Conservation (phyloP, 345 rosid species). For the Melastoma malabathricum region DNA sequence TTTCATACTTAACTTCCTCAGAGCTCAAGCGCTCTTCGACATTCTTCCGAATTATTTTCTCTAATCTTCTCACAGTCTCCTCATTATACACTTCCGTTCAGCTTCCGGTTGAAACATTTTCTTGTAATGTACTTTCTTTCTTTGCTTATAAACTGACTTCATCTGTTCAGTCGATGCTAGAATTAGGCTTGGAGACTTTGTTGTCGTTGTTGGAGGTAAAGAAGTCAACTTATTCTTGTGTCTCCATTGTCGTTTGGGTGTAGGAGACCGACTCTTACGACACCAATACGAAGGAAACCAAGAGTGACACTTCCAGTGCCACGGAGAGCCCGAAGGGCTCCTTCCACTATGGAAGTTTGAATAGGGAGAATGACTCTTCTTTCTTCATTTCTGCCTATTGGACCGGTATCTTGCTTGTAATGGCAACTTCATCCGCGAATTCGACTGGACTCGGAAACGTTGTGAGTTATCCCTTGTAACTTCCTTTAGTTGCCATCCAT, state of each 20-base stretch:
- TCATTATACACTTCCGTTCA: conserved; percentile 47
- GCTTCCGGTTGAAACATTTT: conserved; percentile 54
- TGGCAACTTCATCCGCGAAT: conserved; percentile 32
- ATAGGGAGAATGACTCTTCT: conserved; percentile 26
- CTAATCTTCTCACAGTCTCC: conserved; percentile 56
- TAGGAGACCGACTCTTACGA: conserved; percentile 52
- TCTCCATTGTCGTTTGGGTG: conserved; percentile 32
- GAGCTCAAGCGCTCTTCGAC: conserved; percentile 58
- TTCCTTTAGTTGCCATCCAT: too few species aligned
- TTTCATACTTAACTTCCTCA: conserved; percentile 39
- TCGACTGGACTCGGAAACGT: conserved; percentile 54
- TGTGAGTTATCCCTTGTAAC: conserved; percentile 26
- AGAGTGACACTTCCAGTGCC: conserved; percentile 26
- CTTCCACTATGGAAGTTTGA: conserved; percentile 16
- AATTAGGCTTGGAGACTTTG: conserved; percentile 18
- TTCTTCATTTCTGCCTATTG: conserved; percentile 32
- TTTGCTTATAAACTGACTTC: conserved; percentile 18
- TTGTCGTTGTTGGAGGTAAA: conserved; percentile 28
- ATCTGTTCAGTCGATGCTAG: conserved; percentile 17
- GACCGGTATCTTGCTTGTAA: conserved; percentile 20
- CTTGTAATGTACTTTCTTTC: conserved; percentile 44
- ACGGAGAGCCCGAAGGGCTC: conserved; percentile 28
- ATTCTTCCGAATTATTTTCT: conserved; percentile 63
- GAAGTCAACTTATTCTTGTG: conserved; percentile 27
- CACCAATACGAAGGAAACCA: conserved; percentile 32